These are phyloP conservation scores for Metschnikowia gruessii DNA, from an alignment of 805 yeast genomes.

Conservation along the genomic window DNA sequence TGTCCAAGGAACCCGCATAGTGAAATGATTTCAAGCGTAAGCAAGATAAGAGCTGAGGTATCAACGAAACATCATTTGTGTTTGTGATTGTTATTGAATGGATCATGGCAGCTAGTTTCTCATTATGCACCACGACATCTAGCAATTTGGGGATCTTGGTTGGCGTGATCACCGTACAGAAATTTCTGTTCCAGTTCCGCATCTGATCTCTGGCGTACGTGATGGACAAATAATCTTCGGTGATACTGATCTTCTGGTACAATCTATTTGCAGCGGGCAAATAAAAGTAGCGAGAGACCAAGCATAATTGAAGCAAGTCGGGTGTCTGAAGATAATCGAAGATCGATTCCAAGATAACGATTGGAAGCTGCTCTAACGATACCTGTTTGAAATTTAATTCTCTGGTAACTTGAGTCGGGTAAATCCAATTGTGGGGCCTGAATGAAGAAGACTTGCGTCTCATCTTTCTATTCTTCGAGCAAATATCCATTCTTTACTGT, in stretches of 20 bases:
- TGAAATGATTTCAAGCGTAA: slow-evolving; percentile 7
- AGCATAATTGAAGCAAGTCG: slow-evolving; percentile 24
- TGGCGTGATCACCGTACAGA: slow-evolving; percentile 16
- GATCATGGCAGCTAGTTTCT: slow-evolving; percentile 16
- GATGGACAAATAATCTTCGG: slow-evolving; percentile 13
- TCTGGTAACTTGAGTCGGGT: slow-evolving; percentile 1
- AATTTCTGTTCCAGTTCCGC: slow-evolving; percentile 22
- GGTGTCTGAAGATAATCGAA: slow-evolving; percentile 21
- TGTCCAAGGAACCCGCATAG: slow-evolving; percentile 1
- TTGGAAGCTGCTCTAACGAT: slow-evolving; percentile 24
- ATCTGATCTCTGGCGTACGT: slow-evolving; percentile 12
- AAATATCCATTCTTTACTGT: no score
- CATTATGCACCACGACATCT: slow-evolving; percentile 12
- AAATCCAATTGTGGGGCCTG: slow-evolving; percentile 14
- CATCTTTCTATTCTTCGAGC: background rate
- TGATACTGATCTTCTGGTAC: slow-evolving; percentile 23
- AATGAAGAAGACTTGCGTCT: slow-evolving; percentile 13
- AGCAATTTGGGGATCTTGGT: slow-evolving; percentile 14
- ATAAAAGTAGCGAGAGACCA: slow-evolving; percentile 23
- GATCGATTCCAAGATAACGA: slow-evolving; percentile 17
- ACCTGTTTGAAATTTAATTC: background rate
- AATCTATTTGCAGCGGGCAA: slow-evolving; percentile 26
- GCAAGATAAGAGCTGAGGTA: slow-evolving; percentile 5
- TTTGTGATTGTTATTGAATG: slow-evolving; percentile 7
- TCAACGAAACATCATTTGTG: background rate